Evolutionary conservation across 2,329 filamentous ascomycete genomes (phyloP).

Genomic region (Fusarium sp.): DNA sequence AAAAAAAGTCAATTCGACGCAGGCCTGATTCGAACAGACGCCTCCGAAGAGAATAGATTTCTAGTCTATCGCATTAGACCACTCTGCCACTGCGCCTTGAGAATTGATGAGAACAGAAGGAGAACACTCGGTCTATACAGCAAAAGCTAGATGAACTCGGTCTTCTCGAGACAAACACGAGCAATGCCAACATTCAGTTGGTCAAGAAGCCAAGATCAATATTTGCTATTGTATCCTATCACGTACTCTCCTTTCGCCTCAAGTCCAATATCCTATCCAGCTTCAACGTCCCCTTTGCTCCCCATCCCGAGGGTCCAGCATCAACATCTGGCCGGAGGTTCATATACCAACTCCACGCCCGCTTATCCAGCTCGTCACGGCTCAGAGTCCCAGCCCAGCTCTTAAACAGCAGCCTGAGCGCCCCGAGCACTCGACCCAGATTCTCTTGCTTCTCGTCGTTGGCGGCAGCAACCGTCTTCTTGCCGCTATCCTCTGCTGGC

Average conservation of each 20-base stretch:
- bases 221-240: no score
- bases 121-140: accelerated
- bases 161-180: no score
- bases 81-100: constrained; percentile 44
- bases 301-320: constrained; percentile 81
- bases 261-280: constrained; percentile 73
- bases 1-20: constrained; percentile 35
- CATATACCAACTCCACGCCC: constrained; percentile 86
- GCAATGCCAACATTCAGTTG: no score
- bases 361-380: constrained; percentile 74
- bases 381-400: constrained; percentile 77
- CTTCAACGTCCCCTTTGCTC: constrained; percentile 78
- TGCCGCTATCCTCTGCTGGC: constrained; percentile 45
- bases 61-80: constrained; percentile 47
- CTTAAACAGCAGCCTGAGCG: constrained; percentile 75
- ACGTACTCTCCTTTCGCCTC: constrained; percentile 48
- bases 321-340: constrained; percentile 80
- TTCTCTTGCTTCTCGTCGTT: constrained; percentile 75
- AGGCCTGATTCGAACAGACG: constrained; percentile 47
- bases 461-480: constrained; percentile 58
- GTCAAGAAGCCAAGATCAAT: no score
- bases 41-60: constrained; percentile 46
- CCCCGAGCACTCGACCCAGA: constrained; percentile 74
- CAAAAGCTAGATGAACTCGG: no score
- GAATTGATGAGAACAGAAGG: neutral